Evolutionary conservation across 352 stramenopile genomes (phyloP).

Genomic region (Halophytophthora batemanensis): DNA sequence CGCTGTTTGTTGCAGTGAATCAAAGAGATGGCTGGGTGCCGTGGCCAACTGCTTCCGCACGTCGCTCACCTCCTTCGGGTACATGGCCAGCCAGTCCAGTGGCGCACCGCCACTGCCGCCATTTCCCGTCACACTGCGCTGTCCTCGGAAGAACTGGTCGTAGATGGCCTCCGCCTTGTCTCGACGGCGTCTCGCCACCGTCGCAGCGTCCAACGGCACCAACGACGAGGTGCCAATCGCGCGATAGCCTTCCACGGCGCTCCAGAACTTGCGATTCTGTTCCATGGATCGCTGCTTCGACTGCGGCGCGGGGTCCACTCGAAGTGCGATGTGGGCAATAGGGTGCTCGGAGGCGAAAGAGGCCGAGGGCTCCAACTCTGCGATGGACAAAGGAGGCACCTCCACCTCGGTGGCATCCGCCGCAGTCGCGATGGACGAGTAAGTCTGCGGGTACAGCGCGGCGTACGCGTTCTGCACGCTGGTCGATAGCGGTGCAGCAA

Average conservation of each 20-base stretch:
- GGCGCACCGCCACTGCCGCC: slow-evolving; percentile 7
- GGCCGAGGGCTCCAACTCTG: not conserved
- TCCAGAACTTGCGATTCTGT: slow-evolving; percentile 58
- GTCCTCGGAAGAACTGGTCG: slow-evolving; percentile 38
- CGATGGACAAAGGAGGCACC: not conserved
- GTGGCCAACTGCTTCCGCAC: slow-evolving; percentile 26
- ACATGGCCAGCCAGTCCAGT: slow-evolving; percentile 52
- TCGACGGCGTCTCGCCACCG: slow-evolving; percentile 24
- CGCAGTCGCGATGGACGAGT: slow-evolving; percentile 7
- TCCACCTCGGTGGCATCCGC: not conserved
- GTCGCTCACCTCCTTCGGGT: slow-evolving; percentile 33
- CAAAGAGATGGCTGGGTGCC: slow-evolving; percentile 41
- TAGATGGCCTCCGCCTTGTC: slow-evolving; percentile 46
- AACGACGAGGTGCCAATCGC: slow-evolving; percentile 34
- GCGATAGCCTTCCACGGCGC: slow-evolving; percentile 55
- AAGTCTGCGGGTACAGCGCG: slow-evolving; percentile 50
- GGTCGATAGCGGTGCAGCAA: slow-evolving; percentile 24
- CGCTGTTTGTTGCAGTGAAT: slow-evolving; percentile 47
- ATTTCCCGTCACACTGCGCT: not conserved
- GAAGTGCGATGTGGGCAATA: slow-evolving; percentile 1
- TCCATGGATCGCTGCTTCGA: slow-evolving; percentile 19
- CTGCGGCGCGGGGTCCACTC: slow-evolving; percentile 11
- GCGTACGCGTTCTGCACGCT: slow-evolving; percentile 61
- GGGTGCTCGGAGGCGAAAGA: not conserved
- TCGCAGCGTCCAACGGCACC: slow-evolving; percentile 36